These are phyloP conservation scores for Penicillium atrosanguineum DNA, from an alignment of 495 filamentous ascomycete genomes.

Conservation along the genomic window DNA sequence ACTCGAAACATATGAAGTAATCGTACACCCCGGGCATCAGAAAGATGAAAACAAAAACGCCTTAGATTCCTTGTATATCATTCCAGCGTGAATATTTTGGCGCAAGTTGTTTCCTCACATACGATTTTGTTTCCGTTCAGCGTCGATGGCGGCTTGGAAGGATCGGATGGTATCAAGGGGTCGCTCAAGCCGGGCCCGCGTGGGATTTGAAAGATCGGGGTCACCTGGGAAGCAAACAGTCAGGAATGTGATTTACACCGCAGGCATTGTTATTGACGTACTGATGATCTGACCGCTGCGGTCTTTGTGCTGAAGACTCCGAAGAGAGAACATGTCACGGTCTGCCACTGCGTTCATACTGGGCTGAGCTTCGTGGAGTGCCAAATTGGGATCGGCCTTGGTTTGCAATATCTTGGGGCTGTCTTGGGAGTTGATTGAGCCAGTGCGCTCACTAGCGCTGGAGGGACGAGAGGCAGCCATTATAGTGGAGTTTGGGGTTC, in stretches of 20 bases:
- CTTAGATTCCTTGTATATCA: slow-evolving; percentile 12
- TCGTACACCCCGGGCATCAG: slow-evolving; percentile 6
- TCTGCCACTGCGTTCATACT: slow-evolving; percentile 51
- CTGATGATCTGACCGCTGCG: slow-evolving; percentile 77
- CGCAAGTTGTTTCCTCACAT: slow-evolving; percentile 8
- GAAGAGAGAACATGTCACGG: slow-evolving; percentile 55
- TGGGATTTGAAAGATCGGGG: slow-evolving; percentile 57
- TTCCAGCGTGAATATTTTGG: background rate
- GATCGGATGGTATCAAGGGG: slow-evolving; percentile 89
- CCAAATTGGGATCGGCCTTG: slow-evolving; percentile 84
- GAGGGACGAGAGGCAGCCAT: slow-evolving; percentile 28
- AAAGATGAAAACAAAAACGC: slow-evolving; percentile 9
- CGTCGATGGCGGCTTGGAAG: slow-evolving; percentile 89
- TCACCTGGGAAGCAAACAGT: slow-evolving; percentile 25
- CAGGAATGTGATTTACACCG: slow-evolving; percentile 32
- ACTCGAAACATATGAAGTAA: background rate
- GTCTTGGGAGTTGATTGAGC: slow-evolving; percentile 27
- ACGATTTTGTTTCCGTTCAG: slow-evolving; percentile 27
- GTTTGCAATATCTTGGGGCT: slow-evolving; percentile 59
- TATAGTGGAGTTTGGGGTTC: background rate
- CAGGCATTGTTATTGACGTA: slow-evolving; percentile 35
- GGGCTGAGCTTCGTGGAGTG: slow-evolving; percentile 81
- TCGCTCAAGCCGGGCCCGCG: slow-evolving; percentile 79
- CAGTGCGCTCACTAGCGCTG: slow-evolving; percentile 29
- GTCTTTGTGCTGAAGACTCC: slow-evolving; percentile 75